phyloP scores from a whole-genome alignment of 2,329 filamentous ascomycete species.

The Penicillium sp. region DNA sequence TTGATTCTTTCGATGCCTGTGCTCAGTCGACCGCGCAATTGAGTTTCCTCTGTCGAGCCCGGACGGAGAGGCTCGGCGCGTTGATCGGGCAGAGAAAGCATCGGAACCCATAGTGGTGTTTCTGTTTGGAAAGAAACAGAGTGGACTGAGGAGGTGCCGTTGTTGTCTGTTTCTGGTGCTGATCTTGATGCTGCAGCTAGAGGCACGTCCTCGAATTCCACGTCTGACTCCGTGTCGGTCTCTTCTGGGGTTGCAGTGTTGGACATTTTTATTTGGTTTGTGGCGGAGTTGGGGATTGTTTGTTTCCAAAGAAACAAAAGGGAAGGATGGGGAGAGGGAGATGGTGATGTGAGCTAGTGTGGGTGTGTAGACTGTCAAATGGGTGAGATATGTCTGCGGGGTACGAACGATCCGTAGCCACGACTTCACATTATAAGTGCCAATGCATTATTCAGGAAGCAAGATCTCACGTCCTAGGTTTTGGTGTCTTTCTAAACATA shows the following conservation, averaged over 20 bases:
- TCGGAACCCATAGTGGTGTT: conserved; percentile 22
- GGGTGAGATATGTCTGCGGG: neutral
- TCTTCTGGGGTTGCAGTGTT: neutral
- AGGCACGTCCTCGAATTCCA: conserved; percentile 24
- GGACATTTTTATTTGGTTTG: neutral
- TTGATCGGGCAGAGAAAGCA: conserved; percentile 49
- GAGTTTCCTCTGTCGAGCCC: conserved; percentile 59
- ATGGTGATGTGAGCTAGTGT: neutral
- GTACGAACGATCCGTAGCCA: neutral
- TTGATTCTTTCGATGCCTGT: conserved; percentile 17
- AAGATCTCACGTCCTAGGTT: neutral
- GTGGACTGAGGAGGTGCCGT: neutral
- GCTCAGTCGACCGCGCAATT: conserved; percentile 18
- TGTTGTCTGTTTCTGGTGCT: neutral
- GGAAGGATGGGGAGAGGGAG: too few species aligned
- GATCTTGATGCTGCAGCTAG: neutral
- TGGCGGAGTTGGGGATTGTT: neutral
- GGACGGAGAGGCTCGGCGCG: conserved; percentile 54
- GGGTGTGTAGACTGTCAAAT: neutral
- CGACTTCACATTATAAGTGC: neutral
- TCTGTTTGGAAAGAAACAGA: neutral
- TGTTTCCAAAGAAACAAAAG: too few species aligned
- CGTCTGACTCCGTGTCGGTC: conserved; percentile 13
- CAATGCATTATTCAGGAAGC: neutral
- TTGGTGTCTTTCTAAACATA: neutral